phyloP scores from a whole-genome alignment of 2,329 filamentous ascomycete genomes.

The Neoscytalidium dimidiatum region DNA sequence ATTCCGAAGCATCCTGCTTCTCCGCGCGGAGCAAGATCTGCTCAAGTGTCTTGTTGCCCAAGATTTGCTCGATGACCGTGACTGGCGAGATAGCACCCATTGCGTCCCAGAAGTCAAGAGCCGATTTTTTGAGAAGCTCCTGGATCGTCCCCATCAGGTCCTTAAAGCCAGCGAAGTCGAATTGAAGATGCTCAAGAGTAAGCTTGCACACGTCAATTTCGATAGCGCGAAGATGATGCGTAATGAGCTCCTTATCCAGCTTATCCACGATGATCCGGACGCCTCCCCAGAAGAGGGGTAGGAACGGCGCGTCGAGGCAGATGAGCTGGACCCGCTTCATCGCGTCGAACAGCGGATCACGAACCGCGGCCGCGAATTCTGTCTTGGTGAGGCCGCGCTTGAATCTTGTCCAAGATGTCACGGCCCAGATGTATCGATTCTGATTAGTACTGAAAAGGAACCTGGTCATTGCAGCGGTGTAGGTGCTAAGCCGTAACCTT shows the following conservation, averaged over 20 bases:
- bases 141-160: constrained; percentile 71
- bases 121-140: constrained; percentile 71
- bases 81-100: constrained; percentile 79
- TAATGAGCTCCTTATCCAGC: constrained; percentile 72
- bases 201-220: constrained; percentile 68
- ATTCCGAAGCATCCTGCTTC: constrained; percentile 51
- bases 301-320: constrained; percentile 53
- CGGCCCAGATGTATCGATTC: constrained; percentile 67
- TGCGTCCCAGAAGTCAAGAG: constrained; percentile 84
- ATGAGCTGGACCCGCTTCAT: constrained; percentile 64
- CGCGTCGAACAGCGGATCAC: constrained; percentile 68
- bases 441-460: constrained; percentile 79
- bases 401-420: constrained; percentile 67
- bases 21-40: constrained; percentile 56
- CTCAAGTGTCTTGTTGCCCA: constrained; percentile 68
- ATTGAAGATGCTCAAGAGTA: constrained; percentile 64
- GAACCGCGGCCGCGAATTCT: constrained; percentile 87
- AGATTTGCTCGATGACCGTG: constrained; percentile 80
- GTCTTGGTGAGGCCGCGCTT: constrained; percentile 64
- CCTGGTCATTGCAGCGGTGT: constrained; percentile 77
- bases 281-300: constrained; percentile 79
- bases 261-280: constrained; percentile 72
- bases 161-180: constrained; percentile 58
- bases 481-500: constrained; percentile 73
- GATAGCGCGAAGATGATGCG: constrained; percentile 75